phyloP scores from a whole-genome alignment of 2,329 filamentous ascomycete genomes.

The Sclerotinia glacialis region DNA sequence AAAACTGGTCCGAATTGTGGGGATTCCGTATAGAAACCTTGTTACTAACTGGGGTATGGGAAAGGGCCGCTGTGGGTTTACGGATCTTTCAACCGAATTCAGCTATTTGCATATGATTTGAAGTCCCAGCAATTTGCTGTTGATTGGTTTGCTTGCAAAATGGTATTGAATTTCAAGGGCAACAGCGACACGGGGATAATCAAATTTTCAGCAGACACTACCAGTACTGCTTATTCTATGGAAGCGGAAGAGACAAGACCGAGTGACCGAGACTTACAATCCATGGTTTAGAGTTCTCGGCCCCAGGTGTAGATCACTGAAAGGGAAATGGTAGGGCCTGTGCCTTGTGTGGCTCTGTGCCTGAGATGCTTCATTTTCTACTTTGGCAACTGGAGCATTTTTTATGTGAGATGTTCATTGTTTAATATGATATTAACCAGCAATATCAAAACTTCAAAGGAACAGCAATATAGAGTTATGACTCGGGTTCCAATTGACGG shows the following conservation, averaged over 20 bases:
- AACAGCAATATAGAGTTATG: neutral
- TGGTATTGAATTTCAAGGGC: neutral
- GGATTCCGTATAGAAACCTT: neutral
- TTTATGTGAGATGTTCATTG: neutral
- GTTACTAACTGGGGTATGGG: neutral
- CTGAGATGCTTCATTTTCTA: neutral
- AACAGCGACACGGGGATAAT: neutral
- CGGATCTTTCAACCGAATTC: neutral
- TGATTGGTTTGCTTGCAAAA: neutral
- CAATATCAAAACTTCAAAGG: neutral
- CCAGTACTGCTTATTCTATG: neutral
- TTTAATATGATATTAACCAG: neutral
- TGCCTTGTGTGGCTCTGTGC: neutral
- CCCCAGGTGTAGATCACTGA: neutral
- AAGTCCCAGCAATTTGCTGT: neutral
- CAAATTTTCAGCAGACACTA: neutral
- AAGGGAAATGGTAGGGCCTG: neutral
- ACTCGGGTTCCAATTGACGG: neutral
- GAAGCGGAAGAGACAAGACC: neutral
- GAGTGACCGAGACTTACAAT: no score
- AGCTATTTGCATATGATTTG: neutral
- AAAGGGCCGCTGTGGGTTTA: neutral
- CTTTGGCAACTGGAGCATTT: neutral
- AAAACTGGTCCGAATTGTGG: slow-evolving; percentile 12
- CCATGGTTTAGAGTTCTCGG: no score